A percentile compares a stretch with the other conserved stretches of the same genome.
phyloP scores from a whole-genome alignment of 352 stramenopile species.

The Phytopythium ostracodes region DNA sequence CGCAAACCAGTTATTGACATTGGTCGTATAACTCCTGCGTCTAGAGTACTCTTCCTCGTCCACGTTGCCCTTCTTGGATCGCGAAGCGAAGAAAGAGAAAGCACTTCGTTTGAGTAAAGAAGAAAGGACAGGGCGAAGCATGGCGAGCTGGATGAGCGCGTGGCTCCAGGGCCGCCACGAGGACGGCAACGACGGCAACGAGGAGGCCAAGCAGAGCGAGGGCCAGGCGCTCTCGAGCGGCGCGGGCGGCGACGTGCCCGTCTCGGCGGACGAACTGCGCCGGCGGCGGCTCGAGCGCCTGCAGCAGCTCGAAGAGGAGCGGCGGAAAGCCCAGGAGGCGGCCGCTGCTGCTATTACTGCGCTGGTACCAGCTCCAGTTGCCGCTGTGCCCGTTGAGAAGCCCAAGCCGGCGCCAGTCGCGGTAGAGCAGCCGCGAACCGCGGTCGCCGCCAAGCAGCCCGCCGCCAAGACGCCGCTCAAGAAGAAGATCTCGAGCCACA shows the following conservation, averaged over 20 bases:
- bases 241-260: constrained; percentile 9
- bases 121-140: constrained; percentile 5
- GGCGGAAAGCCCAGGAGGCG: constrained; percentile 17
- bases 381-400: constrained; percentile 3
- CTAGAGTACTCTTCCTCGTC: neutral
- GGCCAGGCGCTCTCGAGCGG: constrained; percentile 15
- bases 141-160: constrained; percentile 52
- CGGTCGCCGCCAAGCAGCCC: constrained; percentile 3
- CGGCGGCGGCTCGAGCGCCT: constrained; percentile 52
- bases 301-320: constrained; percentile 52
- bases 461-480: constrained; percentile 37
- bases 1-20: no score
- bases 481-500: constrained; percentile 28
- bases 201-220: constrained; percentile 29
- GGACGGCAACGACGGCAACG: constrained; percentile 11
- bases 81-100: neutral
- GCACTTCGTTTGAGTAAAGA: neutral
- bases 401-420: neutral
- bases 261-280: constrained; percentile 44
- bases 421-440: neutral
- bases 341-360: neutral
- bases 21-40: neutral
- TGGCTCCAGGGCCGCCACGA: constrained; percentile 46
- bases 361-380: neutral
- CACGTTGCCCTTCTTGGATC: constrained; percentile 3